Base-by-base conservation (phyloP, 208 protist species). In the Porcisia deanei region DNA sequence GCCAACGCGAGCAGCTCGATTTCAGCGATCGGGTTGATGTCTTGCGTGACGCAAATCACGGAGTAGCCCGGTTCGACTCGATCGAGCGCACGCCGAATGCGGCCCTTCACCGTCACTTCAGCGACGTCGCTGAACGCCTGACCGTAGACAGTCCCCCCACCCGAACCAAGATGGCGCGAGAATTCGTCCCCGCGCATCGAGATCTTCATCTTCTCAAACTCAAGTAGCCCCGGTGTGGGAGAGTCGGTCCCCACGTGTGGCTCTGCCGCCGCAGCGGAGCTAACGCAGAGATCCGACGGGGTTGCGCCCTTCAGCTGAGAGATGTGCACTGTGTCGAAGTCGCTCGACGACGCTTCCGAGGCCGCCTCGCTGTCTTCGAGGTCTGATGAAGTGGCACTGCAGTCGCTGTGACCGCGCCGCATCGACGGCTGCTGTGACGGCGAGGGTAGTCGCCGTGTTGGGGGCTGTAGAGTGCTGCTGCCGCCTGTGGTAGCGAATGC, bases 11-110 rank as follows among this genome's bases (percentile, higher is more conserved):
- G 82, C 34, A 96, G 76, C 77, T 96, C 91, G 57, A 96, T 83
- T 63, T 96, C 89, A 6, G 91, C 91, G 72, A 94, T 88, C 4
- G 91, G 91, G 79, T 93, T 93, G 6, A 93, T 77, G 64, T 93
- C 90, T n/a, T 92, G 85, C 68, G 78, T 86, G 20, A 96, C 84
- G 70, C 89, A 94, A 73, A 96, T 90, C n/a, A 93, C 73, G 58
- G 86, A 91, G 60, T 78, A 54, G 9, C 89, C 89, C 16, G 77
- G 25, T 69, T 79, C 67, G 7, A 90, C 87, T 25, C 80, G 71
- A 49, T 89, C 81, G 12, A 96, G 47, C 18, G 89, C 91, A 12
- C 74, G 70, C 34, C 57, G 55, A 20, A 96, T 54, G 52, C 85
- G 80, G n/a, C 70, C 61, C 78, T 84, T 84, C 47, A 85, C 71